These are phyloP conservation scores for Primulina huaijiensis DNA, from an alignment of 257 asterid genomes.

Conservation along the genomic window DNA sequence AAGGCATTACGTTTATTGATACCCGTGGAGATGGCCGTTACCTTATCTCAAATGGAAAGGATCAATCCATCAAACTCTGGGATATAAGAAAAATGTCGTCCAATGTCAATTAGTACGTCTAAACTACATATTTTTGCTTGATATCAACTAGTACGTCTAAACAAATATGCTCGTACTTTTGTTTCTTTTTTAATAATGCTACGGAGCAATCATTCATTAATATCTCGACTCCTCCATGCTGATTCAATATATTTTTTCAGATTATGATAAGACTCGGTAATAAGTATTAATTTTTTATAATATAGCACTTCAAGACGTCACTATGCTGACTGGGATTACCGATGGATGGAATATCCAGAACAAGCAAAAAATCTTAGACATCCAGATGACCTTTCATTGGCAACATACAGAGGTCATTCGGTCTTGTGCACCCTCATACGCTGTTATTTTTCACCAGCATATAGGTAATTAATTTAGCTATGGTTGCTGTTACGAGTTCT, in stretches of 20 bases:
- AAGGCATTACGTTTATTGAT: conserved; percentile 84
- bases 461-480: conserved; percentile 47
- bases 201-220: neutral
- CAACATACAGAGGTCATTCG: conserved; percentile 81
- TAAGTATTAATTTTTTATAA: conserved; percentile 21
- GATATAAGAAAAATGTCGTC: conserved; percentile 96
- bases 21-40: conserved; percentile 97
- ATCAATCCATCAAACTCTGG: conserved; percentile 91
- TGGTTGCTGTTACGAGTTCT: neutral
- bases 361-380: conserved; percentile 39
- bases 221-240: neutral
- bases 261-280: neutral
- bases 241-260: neutral
- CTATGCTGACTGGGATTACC: conserved; percentile 70
- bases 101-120: conserved; percentile 67
- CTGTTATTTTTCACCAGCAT: conserved; percentile 86
- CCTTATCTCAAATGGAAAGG: conserved; percentile 90
- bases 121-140: conserved; percentile 12
- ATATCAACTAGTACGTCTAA: conserved; percentile 67
- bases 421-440: conserved; percentile 92
- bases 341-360: conserved; percentile 85
- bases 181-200: neutral
- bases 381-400: conserved; percentile 66
- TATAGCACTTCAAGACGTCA: conserved; percentile 55
- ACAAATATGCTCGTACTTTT: neutral